These are phyloP conservation scores for Thinopyrum obtusiflorum DNA, from an alignment of 202 grass and related monocot species.

Conservation along the genomic window DNA sequence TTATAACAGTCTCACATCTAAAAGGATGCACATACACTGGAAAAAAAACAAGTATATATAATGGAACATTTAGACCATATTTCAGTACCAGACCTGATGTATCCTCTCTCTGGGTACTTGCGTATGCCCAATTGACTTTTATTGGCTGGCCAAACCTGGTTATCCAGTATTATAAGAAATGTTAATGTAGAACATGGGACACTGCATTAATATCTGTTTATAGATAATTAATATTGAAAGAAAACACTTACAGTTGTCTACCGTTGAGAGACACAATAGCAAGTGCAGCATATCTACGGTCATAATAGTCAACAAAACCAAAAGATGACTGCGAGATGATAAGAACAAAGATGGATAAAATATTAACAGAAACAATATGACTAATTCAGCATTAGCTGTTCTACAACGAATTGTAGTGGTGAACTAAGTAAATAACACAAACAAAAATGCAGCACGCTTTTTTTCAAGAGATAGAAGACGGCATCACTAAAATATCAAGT, in stretches of 20 bases:
- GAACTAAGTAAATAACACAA: neutral
- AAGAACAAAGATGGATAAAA: conserved; percentile 5
- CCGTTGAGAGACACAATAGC: conserved; percentile 87
- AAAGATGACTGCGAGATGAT: conserved; percentile 67
- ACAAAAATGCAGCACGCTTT: neutral
- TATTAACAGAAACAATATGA: conserved; percentile 18
- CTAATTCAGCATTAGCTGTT: neutral
- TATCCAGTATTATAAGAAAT: neutral
- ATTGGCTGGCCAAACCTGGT: conserved; percentile 82
- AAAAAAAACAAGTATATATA: conserved; percentile 29
- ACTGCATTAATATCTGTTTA: neutral
- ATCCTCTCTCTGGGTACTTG: conserved; percentile 86
- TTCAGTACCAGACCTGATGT: conserved; percentile 68
- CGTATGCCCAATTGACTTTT: conserved; percentile 95
- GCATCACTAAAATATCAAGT: conserved; percentile 1
- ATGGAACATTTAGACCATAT: conserved; percentile 28
- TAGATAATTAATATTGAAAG: conserved; percentile 15
- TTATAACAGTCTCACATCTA: conserved; percentile 11
- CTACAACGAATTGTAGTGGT: conserved; percentile 9
- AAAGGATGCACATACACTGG: neutral
- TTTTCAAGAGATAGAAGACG: neutral
- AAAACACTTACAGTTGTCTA: conserved; percentile 67
- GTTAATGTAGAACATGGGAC: neutral
- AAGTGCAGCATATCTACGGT: conserved; percentile 77
- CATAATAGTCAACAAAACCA: conserved; percentile 94